Conservation (phyloP, 176 grass and related monocot species). For the Areca catechu region DNA sequence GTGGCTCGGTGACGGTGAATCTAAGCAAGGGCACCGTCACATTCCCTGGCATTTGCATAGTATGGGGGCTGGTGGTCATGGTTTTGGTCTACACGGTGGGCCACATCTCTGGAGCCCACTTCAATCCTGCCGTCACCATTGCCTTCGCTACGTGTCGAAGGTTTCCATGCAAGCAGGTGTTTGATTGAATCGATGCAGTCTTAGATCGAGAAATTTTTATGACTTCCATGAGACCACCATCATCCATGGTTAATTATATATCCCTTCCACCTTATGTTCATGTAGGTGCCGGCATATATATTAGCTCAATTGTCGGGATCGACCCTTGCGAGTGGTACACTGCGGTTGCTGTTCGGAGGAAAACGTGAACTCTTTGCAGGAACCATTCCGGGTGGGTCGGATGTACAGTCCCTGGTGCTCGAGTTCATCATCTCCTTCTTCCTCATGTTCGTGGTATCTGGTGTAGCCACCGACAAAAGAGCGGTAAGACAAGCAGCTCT, state of each 20-base stretch:
- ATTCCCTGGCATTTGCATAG: conserved; percentile 67
- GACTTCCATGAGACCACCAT: no score
- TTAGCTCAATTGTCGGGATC: conserved; percentile 56
- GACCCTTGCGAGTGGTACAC: conserved; percentile 49
- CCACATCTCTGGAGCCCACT: conserved; percentile 91
- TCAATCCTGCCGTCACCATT: conserved; percentile 94
- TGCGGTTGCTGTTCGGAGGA: conserved; percentile 60
- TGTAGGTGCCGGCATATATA: conserved; percentile 48
- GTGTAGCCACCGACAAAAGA: conserved; percentile 75
- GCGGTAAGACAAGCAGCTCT: conserved; percentile 26
- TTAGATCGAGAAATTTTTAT: no score
- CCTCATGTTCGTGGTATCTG: conserved; percentile 93
- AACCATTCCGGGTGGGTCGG: conserved; percentile 48
- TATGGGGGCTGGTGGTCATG: conserved; percentile 67
- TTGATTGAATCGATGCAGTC: no score
- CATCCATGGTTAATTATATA: no score
- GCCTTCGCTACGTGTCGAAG: conserved; percentile 72
- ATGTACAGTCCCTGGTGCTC: conserved; percentile 57
- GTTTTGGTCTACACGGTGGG: conserved; percentile 91
- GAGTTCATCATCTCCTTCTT: conserved; percentile 84
- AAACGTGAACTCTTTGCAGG: conserved; percentile 51
- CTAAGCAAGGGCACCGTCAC: conserved; percentile 49
- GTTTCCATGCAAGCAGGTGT: conserved; percentile 93
- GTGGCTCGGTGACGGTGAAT: conserved; percentile 67
- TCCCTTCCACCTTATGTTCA: not conserved